Base-by-base conservation (phyloP, 1,284 basidiomycete genomes). In the Kalmanozyma brasiliensis region DNA sequence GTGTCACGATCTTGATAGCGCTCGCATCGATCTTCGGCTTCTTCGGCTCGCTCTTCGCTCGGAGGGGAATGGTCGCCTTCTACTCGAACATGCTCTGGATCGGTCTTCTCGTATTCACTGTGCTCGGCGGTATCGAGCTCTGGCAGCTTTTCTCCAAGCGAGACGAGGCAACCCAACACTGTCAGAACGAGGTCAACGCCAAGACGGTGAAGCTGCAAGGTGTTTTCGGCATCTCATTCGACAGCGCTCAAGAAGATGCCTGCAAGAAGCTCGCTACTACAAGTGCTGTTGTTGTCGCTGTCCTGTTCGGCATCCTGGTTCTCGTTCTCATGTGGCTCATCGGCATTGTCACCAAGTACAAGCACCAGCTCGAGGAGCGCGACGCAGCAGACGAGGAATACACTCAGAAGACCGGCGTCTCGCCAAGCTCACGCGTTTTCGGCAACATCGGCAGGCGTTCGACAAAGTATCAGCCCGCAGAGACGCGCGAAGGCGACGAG, bases 341-440 rank as follows among this genome's bases (percentile, higher is more conserved):
- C 38, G 48, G 53, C n/a, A 64, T 64, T 24, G 61, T 64, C 22
- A 49, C 44, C 23, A 49, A 57, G 49, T 64, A 64, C 53, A 57
- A 56, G 30, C 48, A 52, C 8, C 53, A 64, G 45, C 38, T 64
- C 10, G 24, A 44, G 17, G 40, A 53, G 46, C 38, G 44, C 6
- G 40, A 52, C 14, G 42, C 42, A 1, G 19, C 51, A 9, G 19
- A 44, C 9, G 35, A 16, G 14, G 22, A 30, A 6, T 19, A 45
- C 26, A 13, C 22, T 8, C 29, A 30, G 22, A 17, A 10, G 11
- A 26, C 26, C 16, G 13, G 46, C 14, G 16, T 16, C 20, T 8
- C 26, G 5, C 24, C 13, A 17, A 11, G 42, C 16, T 30, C 20
- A 17, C 42, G 10, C 22, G 24, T 44, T 4, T 58, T 45, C n/a